These are phyloP conservation scores for Cucurbita pepo DNA, from an alignment of 306 rosid species.

Conservation along the genomic window DNA sequence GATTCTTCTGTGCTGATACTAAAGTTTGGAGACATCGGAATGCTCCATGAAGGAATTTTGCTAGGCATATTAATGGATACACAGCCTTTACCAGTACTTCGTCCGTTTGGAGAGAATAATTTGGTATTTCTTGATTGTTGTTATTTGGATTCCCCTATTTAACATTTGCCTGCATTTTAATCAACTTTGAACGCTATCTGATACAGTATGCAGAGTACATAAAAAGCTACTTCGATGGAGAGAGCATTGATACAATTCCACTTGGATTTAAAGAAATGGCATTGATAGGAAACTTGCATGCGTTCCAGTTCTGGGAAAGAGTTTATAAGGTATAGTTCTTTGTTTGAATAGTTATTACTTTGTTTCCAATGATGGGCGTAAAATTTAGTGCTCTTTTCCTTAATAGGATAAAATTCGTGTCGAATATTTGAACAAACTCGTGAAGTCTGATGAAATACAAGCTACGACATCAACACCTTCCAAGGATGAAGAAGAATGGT, in stretches of 20 bases:
- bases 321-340: conserved; percentile 47
- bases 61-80: conserved; percentile 73
- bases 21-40: conserved; percentile 68
- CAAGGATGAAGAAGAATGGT: conserved; percentile 62
- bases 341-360: background rate
- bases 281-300: conserved; percentile 51
- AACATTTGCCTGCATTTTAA: conserved; percentile 7
- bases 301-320: conserved; percentile 85
- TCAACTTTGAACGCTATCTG: conserved; percentile 6
- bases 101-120: conserved; percentile 60
- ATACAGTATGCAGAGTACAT: conserved; percentile 33
- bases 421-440: conserved; percentile 41
- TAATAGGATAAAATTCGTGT: conserved; percentile 45
- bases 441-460: conserved; percentile 20
- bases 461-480: conserved; percentile 17
- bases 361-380: background rate
- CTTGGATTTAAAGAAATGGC: conserved; percentile 37
- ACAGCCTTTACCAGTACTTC: conserved; percentile 70
- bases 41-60: conserved; percentile 75
- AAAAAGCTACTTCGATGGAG: conserved; percentile 29
- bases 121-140: conserved; percentile 34
- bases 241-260: conserved; percentile 19
- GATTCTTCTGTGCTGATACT: conserved; percentile 65
- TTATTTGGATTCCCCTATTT: conserved; percentile 6
- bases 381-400: conserved; percentile 10